Evolutionary conservation across 257 asterid species (phyloP).

Genomic region (Ajuga chamaepitys): DNA sequence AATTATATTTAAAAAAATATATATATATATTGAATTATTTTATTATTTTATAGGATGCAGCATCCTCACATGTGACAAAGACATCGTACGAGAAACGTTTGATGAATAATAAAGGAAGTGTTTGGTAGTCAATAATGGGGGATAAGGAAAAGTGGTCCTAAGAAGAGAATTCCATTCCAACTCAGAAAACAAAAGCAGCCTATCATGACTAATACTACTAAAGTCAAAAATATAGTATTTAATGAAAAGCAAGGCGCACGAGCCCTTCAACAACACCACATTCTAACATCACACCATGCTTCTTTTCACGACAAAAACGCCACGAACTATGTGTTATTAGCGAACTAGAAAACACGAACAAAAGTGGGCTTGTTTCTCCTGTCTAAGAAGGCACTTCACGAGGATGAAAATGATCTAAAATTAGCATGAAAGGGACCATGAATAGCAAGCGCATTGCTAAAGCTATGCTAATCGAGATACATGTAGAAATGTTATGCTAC

Average conservation of each 20-base stretch:
- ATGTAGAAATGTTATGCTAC: too few species aligned
- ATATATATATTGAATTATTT: not conserved
- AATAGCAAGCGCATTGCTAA: not conserved
- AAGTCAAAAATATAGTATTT: not conserved
- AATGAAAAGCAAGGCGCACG: slow-evolving; percentile 25
- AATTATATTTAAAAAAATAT: too few species aligned
- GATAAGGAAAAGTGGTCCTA: slow-evolving; percentile 3
- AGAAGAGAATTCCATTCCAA: not conserved
- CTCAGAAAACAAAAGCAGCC: not conserved
- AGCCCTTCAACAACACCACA: not conserved
- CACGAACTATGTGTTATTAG: not conserved
- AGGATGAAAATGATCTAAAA: not conserved
- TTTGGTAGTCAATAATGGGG: not conserved
- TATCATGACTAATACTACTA: not conserved
- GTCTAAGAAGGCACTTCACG: not conserved
- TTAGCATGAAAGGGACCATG: not conserved
- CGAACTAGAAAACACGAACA: not conserved
- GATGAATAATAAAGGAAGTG: not conserved
- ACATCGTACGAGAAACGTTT: not conserved
- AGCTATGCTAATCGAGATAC: too few species aligned
- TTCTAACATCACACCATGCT: not conserved
- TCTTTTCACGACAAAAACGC: not conserved
- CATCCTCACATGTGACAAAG: not conserved
- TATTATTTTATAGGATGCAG: not conserved
- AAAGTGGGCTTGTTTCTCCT: not conserved